phyloP scores from a whole-genome alignment of 768 basidiomycete genomes.

The Sporobolomyces phaffii region DNA sequence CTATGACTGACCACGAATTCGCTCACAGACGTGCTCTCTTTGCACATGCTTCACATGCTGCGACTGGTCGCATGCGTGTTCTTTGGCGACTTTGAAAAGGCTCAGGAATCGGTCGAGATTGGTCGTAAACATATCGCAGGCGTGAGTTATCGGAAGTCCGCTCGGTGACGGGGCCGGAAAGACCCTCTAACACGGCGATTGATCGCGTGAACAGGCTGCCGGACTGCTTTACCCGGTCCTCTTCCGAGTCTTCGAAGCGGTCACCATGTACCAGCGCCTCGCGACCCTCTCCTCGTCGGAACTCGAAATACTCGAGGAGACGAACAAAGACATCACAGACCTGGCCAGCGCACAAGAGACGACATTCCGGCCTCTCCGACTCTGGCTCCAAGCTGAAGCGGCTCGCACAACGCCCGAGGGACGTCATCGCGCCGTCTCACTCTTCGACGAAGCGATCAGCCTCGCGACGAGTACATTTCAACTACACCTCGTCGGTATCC shows the following conservation, averaged over 20 bases:
- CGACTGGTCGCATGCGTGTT: conserved; percentile 25
- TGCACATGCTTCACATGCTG: conserved; percentile 29
- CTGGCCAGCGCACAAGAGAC: conserved; percentile 19
- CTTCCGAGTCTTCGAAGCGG: conserved; percentile 29
- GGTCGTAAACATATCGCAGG: conserved; percentile 13
- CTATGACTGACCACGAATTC: background rate
- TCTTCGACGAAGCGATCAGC: conserved; percentile 27
- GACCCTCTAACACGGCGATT: no score
- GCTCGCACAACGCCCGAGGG: background rate
- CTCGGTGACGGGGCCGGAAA: no score
- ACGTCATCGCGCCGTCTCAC: background rate
- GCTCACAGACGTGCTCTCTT: conserved; percentile 12
- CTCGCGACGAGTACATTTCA: background rate
- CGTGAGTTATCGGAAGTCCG: background rate
- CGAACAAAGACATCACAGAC: background rate
- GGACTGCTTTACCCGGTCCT: conserved; percentile 29
- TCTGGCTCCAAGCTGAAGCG: conserved; percentile 35
- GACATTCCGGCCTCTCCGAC: conserved; percentile 19
- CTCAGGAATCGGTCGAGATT: conserved; percentile 1
- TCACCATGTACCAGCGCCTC: conserved; percentile 19
- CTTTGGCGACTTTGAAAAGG: conserved; percentile 11
- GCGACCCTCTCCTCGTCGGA: background rate
- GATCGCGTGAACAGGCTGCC: conserved; percentile 6
- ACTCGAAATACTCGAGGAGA: background rate
- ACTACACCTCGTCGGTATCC: conserved; percentile 8